These are phyloP conservation scores for Closterium sp. DNA, from an alignment of 139 green algal species.

Conservation along the genomic window DNA sequence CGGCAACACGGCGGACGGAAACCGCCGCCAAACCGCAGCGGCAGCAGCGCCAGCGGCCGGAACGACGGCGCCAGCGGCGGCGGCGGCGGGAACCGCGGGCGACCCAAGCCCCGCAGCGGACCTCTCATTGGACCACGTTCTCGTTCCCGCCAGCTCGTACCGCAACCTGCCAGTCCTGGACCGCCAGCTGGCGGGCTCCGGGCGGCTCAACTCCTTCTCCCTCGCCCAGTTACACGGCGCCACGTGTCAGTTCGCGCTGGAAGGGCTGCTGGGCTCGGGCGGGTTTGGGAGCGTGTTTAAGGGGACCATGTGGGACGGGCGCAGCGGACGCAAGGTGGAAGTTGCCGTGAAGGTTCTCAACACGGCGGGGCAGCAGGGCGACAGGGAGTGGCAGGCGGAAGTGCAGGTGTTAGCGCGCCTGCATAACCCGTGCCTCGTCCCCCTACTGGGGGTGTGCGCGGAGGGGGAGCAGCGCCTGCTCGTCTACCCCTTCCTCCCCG, in stretches of 20 bases:
- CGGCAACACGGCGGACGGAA: background rate
- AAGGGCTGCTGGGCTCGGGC: background rate
- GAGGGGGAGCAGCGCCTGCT: constrained; percentile 44
- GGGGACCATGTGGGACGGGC: background rate
- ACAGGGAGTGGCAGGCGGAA: background rate
- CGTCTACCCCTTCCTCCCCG: constrained; percentile 38
- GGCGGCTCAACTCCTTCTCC: background rate
- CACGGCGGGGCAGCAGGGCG: background rate
- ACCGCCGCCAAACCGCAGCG: background rate
- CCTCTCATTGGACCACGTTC: background rate
- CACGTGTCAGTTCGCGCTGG: background rate
- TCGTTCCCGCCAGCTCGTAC: background rate
- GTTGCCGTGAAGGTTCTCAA: constrained; percentile 22
- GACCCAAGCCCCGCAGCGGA: background rate
- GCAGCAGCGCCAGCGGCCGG: background rate
- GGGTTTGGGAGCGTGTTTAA: constrained; percentile 2
- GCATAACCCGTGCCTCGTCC: constrained; percentile 14
- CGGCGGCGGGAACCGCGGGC: background rate
- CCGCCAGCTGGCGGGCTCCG: background rate
- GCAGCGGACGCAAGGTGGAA: background rate
- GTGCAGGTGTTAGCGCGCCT: background rate
- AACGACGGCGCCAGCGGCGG: background rate
- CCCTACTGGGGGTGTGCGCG: constrained; percentile 39
- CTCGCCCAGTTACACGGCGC: background rate
- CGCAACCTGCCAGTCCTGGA: background rate